Conservation (phyloP, 805 yeast genomes). For the Wickerhamomyces strasburgensis region DNA sequence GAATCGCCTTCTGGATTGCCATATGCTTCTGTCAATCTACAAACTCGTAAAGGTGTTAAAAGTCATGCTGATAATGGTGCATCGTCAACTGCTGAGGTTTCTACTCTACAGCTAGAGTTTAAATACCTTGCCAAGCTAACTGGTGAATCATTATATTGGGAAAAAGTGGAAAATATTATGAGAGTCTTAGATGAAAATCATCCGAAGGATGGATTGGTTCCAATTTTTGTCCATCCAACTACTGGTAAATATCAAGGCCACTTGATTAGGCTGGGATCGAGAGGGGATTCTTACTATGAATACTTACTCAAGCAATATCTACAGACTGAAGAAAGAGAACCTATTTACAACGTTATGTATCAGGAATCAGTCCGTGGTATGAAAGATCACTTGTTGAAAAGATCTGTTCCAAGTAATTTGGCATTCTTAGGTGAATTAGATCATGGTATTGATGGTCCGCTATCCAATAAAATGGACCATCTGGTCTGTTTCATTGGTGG, state of each 20-base stretch:
- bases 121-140: constrained; percentile 77
- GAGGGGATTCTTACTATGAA: constrained; percentile 94
- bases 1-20: constrained; percentile 67
- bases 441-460: constrained; percentile 53
- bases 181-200: constrained; percentile 58
- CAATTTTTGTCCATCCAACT: constrained; percentile 73
- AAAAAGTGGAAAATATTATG: constrained; percentile 69
- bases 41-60: constrained; percentile 52
- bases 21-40: constrained; percentile 69
- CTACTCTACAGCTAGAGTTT: constrained; percentile 83
- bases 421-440: constrained; percentile 77
- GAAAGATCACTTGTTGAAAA: constrained; percentile 54
- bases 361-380: constrained; percentile 75
- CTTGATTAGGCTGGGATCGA: constrained; percentile 74
- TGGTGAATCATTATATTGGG: constrained; percentile 77
- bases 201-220: constrained; percentile 72
- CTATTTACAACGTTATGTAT: constrained; percentile 67
- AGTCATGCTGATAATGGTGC: constrained; percentile 72
- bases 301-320: constrained; percentile 80
- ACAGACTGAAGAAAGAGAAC: constrained; percentile 61
- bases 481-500: constrained; percentile 91
- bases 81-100: constrained; percentile 83
- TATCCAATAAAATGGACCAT: constrained; percentile 83
- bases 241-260: constrained; percentile 63
- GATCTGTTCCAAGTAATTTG: constrained; percentile 57